Conservation (phyloP, 2,329 filamentous ascomycete genomes). For the Triangularia verruculosa region DNA sequence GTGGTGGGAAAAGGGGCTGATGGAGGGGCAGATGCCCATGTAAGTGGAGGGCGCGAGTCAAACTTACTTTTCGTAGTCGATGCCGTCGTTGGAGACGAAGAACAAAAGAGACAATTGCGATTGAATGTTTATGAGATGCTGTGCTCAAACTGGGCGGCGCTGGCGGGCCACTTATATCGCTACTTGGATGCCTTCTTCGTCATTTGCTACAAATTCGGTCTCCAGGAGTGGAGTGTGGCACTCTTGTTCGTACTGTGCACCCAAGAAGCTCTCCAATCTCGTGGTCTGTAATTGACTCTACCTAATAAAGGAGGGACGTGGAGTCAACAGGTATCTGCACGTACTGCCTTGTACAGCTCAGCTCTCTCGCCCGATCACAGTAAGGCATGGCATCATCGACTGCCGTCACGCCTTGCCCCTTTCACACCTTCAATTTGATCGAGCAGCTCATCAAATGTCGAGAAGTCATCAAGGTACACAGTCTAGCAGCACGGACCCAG, state of each 20-base stretch:
- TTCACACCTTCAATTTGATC: no score
- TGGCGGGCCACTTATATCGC: constrained; percentile 27
- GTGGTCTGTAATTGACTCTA: constrained; percentile 10
- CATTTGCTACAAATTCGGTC: constrained; percentile 18
- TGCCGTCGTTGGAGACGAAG: background rate
- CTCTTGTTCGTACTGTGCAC: background rate
- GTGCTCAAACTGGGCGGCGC: constrained; percentile 18
- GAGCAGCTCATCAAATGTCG: background rate
- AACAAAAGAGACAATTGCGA: background rate
- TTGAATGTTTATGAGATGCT: constrained; percentile 3
- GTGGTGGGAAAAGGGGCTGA: background rate
- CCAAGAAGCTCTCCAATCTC: constrained; percentile 4
- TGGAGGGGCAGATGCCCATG: constrained; percentile 1
- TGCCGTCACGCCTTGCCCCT: background rate
- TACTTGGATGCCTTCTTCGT: constrained; percentile 21
- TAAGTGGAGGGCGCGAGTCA: background rate
- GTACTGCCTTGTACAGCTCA: background rate
- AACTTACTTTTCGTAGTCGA: background rate
- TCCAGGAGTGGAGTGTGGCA: background rate
- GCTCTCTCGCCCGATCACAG: constrained; percentile 1
- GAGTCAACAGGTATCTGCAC: constrained; percentile 1
- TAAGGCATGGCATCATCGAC: background rate
- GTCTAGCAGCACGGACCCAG: constrained; percentile 11
- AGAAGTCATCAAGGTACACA: constrained; percentile 16
- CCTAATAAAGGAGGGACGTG: constrained; percentile 14